Evolutionary conservation across 768 basidiomycete species (phyloP).

Genomic region (Leucosporidium yakuticum): DNA sequence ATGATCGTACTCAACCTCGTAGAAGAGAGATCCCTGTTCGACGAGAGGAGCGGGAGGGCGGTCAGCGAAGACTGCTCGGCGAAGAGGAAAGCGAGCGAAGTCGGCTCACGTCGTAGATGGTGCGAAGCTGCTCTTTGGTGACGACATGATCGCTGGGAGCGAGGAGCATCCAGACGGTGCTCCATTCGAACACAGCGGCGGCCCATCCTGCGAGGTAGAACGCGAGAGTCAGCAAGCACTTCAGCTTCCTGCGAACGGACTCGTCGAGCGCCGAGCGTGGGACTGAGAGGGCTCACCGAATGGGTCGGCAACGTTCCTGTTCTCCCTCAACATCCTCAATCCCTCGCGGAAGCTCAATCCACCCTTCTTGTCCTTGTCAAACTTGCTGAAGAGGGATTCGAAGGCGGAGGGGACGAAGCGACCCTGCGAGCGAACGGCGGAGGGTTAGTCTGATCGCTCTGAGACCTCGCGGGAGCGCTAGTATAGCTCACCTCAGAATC

Average conservation of each 20-base stretch:
- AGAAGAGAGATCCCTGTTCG: background rate
- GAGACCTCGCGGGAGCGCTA: no score
- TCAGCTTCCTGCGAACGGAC: no score
- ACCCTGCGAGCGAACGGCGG: slow-evolving; percentile 39
- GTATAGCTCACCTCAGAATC: slow-evolving; percentile 36
- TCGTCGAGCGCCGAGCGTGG: background rate
- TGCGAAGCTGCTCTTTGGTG: slow-evolving; percentile 48
- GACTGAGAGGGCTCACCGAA: slow-evolving; percentile 42
- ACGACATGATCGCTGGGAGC: slow-evolving; percentile 47
- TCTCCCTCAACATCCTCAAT: slow-evolving; percentile 41
- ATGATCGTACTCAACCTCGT: background rate
- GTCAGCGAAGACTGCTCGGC: background rate
- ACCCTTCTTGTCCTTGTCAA: slow-evolving; percentile 28
- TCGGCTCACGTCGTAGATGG: slow-evolving; percentile 46
- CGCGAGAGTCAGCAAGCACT: background rate
- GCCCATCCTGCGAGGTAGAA: slow-evolving; percentile 21
- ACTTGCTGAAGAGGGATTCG: slow-evolving; percentile 49
- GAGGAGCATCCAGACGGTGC: slow-evolving; percentile 46
- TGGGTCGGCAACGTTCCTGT: slow-evolving; percentile 35
- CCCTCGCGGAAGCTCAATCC: slow-evolving; percentile 33
- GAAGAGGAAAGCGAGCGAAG: slow-evolving; percentile 38
- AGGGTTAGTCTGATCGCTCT: background rate
- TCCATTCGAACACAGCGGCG: slow-evolving; percentile 47
- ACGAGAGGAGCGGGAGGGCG: no score
- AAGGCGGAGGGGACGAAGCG: slow-evolving; percentile 48